Evolutionary conservation across 352 stramenopile species (phyloP).

Genomic region (Thraustotheca clavata): DNA sequence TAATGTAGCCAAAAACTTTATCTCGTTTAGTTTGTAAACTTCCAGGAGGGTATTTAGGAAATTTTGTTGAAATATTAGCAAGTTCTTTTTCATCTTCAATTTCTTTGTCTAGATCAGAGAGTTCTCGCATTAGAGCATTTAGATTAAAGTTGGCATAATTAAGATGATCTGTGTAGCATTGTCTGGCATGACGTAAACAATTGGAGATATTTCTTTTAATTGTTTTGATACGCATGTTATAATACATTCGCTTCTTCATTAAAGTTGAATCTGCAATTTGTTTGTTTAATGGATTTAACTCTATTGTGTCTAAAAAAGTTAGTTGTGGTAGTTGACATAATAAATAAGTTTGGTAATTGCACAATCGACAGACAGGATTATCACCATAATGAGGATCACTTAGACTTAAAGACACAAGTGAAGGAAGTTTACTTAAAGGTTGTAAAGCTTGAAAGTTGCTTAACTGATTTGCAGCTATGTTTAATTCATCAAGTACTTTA

Average conservation of each 20-base stretch:
- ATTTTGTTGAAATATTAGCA: background rate
- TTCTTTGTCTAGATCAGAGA: conserved; percentile 40
- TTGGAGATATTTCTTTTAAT: conserved; percentile 75
- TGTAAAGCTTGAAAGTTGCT: conserved; percentile 82
- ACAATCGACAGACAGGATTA: conserved; percentile 86
- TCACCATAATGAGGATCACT: conserved; percentile 85
- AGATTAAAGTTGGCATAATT: conserved; percentile 30
- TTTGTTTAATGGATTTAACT: conserved; percentile 72
- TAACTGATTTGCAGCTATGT: conserved; percentile 76
- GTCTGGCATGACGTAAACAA: conserved; percentile 36
- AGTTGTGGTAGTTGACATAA: conserved; percentile 79
- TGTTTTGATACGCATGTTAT: conserved; percentile 90
- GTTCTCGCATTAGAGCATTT: conserved; percentile 28
- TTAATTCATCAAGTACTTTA: conserved; percentile 60
- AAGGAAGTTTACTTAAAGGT: conserved; percentile 56
- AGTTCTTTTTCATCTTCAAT: conserved; percentile 26
- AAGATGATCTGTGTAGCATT: conserved; percentile 21
- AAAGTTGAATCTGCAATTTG: conserved; percentile 86
- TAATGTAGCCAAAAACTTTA: conserved; percentile 32
- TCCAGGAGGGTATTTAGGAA: background rate
- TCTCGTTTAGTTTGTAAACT: conserved; percentile 26
- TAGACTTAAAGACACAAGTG: conserved; percentile 52
- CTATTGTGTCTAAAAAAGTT: conserved; percentile 56
- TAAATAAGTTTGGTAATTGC: conserved; percentile 90
- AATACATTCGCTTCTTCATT: conserved; percentile 94